Base-by-base conservation (phyloP, 805 yeast species). In the Torulaspora delbrueckii region DNA sequence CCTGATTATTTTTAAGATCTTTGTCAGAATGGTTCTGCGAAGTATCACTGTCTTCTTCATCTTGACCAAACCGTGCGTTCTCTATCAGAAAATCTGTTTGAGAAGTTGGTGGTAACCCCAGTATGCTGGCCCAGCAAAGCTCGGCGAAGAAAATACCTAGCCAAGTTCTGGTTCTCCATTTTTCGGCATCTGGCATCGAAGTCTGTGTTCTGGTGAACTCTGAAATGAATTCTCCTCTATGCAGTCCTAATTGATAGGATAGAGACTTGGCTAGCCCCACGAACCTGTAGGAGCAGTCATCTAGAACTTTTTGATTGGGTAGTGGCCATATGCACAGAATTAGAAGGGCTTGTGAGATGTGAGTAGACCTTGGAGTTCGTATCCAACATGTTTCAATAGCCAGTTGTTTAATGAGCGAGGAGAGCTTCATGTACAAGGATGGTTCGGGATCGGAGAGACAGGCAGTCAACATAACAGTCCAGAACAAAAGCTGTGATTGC, bases 121-220 rank as follows among this genome's bases (percentile, higher is more conserved):
- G 66, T 30, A 82, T 79, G 9, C 95, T 84, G 3, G 95, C 83
- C 93, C 96, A 86, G 59, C 88, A 84, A 55, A 89, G 95, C 60
- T 89, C 96, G 37, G 87, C 75, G 59, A 89, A 84, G 63, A 85
- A 90, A 3, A 86, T 84, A 2, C 91, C 89, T 24, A 88, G 69
- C 97, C 97, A 90, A 1, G 96, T 79, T 54, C 96, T 72, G 1
- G 96, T 88, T 63, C 97, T 76, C 97, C 96, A 90, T 59, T 81
- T 82, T 55, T 87, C 96, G 4, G 96, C 91, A 65, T 90, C 88
- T 0, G 91, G 91, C 65, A 89, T 72, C 19, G 86, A 78, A 4
- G 85, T 93, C 61, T 90, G 97, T 25, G 91, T 86, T 58, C 97
- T 74, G 5, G 95, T 83, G 55, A 90, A 90, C 59, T 90, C 97